Percentiles rank a stretch among this genome's conserved stretches.
These are phyloP conservation scores for Ormosia semicastrata DNA, from an alignment of 306 rosid species.

Conservation along the genomic window DNA sequence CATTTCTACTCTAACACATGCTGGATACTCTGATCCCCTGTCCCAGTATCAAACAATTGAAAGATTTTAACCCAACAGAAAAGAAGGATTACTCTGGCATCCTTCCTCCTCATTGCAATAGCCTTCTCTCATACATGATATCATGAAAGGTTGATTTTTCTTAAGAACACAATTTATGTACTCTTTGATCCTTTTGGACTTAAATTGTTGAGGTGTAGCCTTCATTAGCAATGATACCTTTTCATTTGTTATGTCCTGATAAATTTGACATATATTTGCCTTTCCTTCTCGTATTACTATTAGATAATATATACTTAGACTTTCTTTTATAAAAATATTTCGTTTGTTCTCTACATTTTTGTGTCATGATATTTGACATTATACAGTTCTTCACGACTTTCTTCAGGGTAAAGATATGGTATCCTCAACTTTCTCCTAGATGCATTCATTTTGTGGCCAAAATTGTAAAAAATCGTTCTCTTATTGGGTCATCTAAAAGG, in stretches of 20 bases:
- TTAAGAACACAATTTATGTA: neutral
- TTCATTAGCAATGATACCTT: neutral
- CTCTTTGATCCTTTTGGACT: conserved; percentile 12
- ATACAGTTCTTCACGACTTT: conserved; percentile 21
- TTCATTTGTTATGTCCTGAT: neutral
- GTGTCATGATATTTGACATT: conserved; percentile 22
- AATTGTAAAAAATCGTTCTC: neutral
- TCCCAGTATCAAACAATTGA: conserved; percentile 10
- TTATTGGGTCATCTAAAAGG: conserved; percentile 5
- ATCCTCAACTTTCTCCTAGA: conserved; percentile 11
- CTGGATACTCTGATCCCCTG: neutral
- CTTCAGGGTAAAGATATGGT: conserved; percentile 40
- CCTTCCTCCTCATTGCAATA: conserved; percentile 1
- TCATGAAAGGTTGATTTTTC: conserved; percentile 6
- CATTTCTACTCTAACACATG: conserved; percentile 9
- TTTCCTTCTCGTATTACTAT: neutral
- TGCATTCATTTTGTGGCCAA: conserved; percentile 17
- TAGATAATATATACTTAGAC: neutral
- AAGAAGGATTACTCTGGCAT: conserved; percentile 8
- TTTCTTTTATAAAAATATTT: neutral
- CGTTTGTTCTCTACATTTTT: neutral
- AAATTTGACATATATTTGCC: neutral
- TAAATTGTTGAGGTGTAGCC: neutral
- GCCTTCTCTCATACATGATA: neutral
- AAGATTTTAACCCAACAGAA: conserved; percentile 6